Percentiles rank a stretch among this genome's conserved stretches.
Conservation (phyloP, 2,329 filamentous ascomycete genomes). For the Microsporum canis region DNA sequence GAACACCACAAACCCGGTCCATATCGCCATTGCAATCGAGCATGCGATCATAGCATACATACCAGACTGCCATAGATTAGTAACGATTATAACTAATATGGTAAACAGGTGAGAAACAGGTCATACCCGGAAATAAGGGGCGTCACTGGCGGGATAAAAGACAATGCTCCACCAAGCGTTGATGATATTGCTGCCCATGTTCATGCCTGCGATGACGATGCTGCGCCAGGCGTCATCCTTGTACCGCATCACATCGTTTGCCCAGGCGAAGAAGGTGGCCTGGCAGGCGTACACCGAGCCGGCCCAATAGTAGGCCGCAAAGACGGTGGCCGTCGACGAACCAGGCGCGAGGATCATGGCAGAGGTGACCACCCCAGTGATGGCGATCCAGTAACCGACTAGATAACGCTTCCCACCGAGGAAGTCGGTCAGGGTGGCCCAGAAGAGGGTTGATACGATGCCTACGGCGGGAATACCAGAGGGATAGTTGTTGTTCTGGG, state of each 20-base stretch:
- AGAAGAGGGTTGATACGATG: conserved; percentile 51
- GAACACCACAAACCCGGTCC: conserved; percentile 35
- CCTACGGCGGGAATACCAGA: conserved; percentile 44
- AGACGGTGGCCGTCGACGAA: conserved; percentile 43
- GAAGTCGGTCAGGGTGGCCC: conserved; percentile 57
- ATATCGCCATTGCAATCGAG: conserved; percentile 48
- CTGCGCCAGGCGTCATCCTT: conserved; percentile 53
- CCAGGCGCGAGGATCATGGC: conserved; percentile 50
- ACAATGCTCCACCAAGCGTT: conserved; percentile 65
- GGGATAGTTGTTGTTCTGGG: conserved; percentile 44
- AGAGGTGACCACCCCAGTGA: conserved; percentile 53
- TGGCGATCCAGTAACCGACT: conserved; percentile 54
- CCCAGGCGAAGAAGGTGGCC: conserved; percentile 65
- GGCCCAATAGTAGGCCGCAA: conserved; percentile 59
- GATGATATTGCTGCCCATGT: conserved; percentile 54
- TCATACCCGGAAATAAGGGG: conserved; percentile 53
- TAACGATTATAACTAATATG: conserved; percentile 5
- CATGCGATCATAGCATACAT: conserved; percentile 64
- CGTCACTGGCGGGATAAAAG: conserved; percentile 57
- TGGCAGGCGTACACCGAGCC: conserved; percentile 61
- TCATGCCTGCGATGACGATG: conserved; percentile 62
- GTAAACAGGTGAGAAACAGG: conserved; percentile 11
- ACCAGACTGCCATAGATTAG: conserved; percentile 38
- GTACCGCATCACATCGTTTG: conserved; percentile 56
- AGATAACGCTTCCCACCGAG: conserved; percentile 52